A percentile compares a stretch with the other conserved stretches of the same genome.
These are phyloP conservation scores for Yamadazyma atmosphaerica DNA, from an alignment of 1,139 yeast species.

Conservation along the genomic window DNA sequence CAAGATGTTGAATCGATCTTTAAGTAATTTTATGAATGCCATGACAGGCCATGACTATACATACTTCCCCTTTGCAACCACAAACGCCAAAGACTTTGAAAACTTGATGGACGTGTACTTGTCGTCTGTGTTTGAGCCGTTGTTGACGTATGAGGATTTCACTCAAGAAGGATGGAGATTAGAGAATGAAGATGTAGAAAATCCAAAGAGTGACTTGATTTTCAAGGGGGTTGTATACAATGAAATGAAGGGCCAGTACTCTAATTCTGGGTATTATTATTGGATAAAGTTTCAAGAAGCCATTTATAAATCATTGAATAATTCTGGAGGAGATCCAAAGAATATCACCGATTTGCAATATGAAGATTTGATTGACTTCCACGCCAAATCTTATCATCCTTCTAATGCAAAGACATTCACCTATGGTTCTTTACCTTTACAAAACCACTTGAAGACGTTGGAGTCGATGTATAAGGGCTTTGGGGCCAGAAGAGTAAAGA, in stretches of 20 bases:
- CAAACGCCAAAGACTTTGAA: conserved; percentile 75
- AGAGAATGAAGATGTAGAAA: conserved; percentile 66
- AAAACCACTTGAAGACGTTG: conserved; percentile 60
- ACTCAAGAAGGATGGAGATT: conserved; percentile 98
- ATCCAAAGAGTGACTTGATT: conserved; percentile 57
- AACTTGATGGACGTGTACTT: conserved; percentile 87
- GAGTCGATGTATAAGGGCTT: conserved; percentile 52
- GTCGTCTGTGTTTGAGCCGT: conserved; percentile 84
- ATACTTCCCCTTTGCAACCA: conserved; percentile 93
- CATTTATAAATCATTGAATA: conserved; percentile 80
- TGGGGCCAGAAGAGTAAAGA: conserved; percentile 44
- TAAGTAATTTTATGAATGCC: conserved; percentile 97
- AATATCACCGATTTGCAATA: conserved; percentile 72
- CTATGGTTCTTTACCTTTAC: conserved; percentile 76
- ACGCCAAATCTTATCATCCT: conserved; percentile 77
- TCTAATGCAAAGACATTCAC: conserved; percentile 86
- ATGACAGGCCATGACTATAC: conserved; percentile 98
- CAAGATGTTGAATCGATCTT: conserved; percentile 85
- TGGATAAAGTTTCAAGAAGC: conserved; percentile 84
- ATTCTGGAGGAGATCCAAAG: conserved; percentile 94
- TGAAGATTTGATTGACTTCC: conserved; percentile 76
- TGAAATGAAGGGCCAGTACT: conserved; percentile 98
- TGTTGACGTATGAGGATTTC: conserved; percentile 77
- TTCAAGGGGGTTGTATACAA: conserved; percentile 97
- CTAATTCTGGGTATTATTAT: conserved; percentile 82